Percentiles rank a stretch among this genome's conserved stretches.
Conservation (phyloP, 78 protist species). For the Creolimax fragrantissima region DNA sequence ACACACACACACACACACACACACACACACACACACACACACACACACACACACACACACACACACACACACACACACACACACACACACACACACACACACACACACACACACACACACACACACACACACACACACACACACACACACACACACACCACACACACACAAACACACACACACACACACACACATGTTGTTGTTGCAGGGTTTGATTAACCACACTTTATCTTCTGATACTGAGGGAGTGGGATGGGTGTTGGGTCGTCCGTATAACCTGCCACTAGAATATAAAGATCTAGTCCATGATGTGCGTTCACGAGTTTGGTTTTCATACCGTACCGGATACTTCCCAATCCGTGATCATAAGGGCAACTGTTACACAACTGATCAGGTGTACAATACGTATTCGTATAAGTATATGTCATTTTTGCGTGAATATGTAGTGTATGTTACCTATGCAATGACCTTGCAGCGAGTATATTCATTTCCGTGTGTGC, state of each 20-base stretch:
- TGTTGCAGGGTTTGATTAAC: not conserved
- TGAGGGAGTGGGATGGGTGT: not conserved
- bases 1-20: not conserved
- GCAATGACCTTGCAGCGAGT: not conserved
- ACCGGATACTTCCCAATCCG: not conserved
- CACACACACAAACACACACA: not conserved
- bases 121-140: not conserved
- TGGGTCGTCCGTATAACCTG: not conserved
- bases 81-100: not conserved
- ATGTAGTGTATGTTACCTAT: not conserved
- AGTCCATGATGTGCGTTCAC: not conserved
- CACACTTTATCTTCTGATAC: not conserved
- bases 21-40: not conserved
- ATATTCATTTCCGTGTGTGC: not conserved
- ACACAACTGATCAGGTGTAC: not conserved
- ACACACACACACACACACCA: not conserved
- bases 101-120: not conserved
- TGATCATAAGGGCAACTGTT: not conserved
- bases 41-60: not conserved
- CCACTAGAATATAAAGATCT: not conserved
- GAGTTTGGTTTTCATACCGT: not conserved
- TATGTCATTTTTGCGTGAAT: not conserved
- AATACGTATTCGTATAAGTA: not conserved
- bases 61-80: not conserved
- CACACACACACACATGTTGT: not conserved